Percentiles rank a stretch among this genome's conserved stretches.
Conservation (phyloP, 208 protist genomes). For the Acanthamoeba royreba region DNA sequence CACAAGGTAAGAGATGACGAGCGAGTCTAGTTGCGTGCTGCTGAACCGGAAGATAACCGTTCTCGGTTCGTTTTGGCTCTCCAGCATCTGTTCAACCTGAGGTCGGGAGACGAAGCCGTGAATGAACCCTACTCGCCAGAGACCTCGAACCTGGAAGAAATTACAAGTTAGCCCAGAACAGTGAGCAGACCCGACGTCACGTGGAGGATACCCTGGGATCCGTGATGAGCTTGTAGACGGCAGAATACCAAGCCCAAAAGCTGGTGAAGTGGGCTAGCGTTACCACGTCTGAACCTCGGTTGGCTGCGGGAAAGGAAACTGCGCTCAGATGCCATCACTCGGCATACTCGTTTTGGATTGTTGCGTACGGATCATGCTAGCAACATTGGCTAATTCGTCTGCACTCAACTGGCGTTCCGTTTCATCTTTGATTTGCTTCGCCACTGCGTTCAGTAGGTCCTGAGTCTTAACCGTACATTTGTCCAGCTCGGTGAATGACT, state of each 20-base stretch:
- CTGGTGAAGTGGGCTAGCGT: background rate
- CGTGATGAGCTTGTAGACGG: background rate
- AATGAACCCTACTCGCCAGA: slow-evolving; percentile 5
- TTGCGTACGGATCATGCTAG: background rate
- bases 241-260: slow-evolving; percentile 5
- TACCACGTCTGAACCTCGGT: background rate
- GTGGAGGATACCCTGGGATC: background rate
- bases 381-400: background rate
- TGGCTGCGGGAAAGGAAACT: background rate
- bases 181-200: background rate
- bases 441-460: background rate
- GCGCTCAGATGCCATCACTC: no score
- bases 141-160: background rate
- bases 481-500: background rate
- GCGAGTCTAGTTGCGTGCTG: background rate
- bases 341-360: no score
- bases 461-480: background rate
- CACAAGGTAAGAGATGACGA: background rate
- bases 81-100: background rate
- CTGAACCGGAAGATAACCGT: slow-evolving; percentile 22
- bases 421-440: background rate
- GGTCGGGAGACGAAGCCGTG: background rate
- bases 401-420: background rate
- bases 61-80: background rate
- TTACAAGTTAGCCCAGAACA: background rate